Evolutionary conservation across 2,329 filamentous ascomycete species (phyloP).

Genomic region (Hypoxylon sp.): DNA sequence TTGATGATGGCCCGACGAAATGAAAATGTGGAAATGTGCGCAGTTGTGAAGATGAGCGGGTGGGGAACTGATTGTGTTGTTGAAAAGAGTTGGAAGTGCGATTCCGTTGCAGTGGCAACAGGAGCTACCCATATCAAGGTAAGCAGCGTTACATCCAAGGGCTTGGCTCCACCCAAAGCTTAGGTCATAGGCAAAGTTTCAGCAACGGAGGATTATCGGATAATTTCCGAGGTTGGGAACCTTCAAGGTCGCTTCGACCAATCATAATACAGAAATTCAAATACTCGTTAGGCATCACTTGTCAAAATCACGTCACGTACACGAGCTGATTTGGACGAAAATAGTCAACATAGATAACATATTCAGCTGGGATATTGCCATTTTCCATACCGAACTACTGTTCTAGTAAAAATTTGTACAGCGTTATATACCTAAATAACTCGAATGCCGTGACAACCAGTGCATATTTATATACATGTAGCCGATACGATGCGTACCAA

Average conservation of each 20-base stretch:
- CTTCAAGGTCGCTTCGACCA: constrained; percentile 12
- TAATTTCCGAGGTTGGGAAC: constrained; percentile 18
- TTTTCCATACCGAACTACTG: constrained; percentile 5
- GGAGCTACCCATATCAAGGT: constrained; percentile 13
- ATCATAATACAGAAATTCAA: constrained; percentile 11
- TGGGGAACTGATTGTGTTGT: constrained; percentile 40
- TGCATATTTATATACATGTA: neutral
- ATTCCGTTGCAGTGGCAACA: constrained; percentile 46
- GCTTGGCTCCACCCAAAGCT: constrained; percentile 12
- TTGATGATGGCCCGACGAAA: constrained; percentile 18
- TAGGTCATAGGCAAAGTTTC: constrained; percentile 3
- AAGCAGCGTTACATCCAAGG: constrained; percentile 17
- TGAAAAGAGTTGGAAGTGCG: constrained; percentile 39
- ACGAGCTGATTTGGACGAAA: neutral
- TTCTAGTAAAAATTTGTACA: neutral
- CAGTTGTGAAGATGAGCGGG: constrained; percentile 20
- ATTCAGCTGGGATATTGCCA: constrained; percentile 14
- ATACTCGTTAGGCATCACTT: constrained; percentile 2
- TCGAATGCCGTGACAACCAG: neutral
- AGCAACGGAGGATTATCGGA: constrained; percentile 34
- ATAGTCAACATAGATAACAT: neutral
- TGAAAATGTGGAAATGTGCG: constrained; percentile 17
- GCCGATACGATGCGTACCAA: neutral
- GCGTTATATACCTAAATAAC: neutral
- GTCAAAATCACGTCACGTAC: neutral